phyloP scores from a whole-genome alignment of 208 protist genomes.

The Phytomonas sp. region DNA sequence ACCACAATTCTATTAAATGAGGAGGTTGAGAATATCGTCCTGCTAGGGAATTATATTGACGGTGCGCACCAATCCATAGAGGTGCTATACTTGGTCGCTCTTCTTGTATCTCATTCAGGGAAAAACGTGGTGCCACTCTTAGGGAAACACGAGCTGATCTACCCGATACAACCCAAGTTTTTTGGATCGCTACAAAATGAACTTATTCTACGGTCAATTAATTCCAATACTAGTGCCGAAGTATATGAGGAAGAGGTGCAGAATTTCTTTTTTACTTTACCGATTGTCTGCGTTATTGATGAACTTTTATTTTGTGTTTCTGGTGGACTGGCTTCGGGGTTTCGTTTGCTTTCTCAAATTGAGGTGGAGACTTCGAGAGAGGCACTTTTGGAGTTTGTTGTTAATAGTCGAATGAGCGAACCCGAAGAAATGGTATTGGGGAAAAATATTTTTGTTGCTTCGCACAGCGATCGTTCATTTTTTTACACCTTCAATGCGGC shows the following conservation, averaged over 20 bases:
- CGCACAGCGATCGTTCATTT: slow-evolving; percentile 36
- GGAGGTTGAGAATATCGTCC: slow-evolving; percentile 31
- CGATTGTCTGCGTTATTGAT: slow-evolving; percentile 60
- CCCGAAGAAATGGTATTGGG: slow-evolving; percentile 58
- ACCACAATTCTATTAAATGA: slow-evolving; percentile 29
- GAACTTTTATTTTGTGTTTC: slow-evolving; percentile 64
- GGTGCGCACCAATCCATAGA: slow-evolving; percentile 66
- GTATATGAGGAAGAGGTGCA: slow-evolving; percentile 35
- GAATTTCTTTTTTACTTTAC: slow-evolving; percentile 51
- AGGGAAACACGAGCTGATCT: slow-evolving; percentile 74
- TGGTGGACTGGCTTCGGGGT: slow-evolving; percentile 42
- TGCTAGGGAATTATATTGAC: slow-evolving; percentile 84
- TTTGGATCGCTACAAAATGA: slow-evolving; percentile 70
- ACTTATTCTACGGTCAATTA: slow-evolving; percentile 31
- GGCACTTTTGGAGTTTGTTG: slow-evolving; percentile 50
- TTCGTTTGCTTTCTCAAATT: slow-evolving; percentile 38
- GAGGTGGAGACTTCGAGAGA: slow-evolving; percentile 15
- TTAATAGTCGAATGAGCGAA: slow-evolving; percentile 79
- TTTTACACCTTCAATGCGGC: slow-evolving; percentile 71
- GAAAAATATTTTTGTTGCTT: slow-evolving; percentile 50
- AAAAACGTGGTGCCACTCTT: slow-evolving; percentile 41
- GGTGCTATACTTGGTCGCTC: slow-evolving; percentile 55
- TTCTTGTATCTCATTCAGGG: slow-evolving; percentile 43
- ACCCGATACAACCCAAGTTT: slow-evolving; percentile 50
- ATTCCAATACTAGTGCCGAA: slow-evolving; percentile 23